A percentile compares a stretch with the other conserved stretches of the same genome.
phyloP scores from a whole-genome alignment of 805 yeast species.

The Kodamaea nitidulidarum region DNA sequence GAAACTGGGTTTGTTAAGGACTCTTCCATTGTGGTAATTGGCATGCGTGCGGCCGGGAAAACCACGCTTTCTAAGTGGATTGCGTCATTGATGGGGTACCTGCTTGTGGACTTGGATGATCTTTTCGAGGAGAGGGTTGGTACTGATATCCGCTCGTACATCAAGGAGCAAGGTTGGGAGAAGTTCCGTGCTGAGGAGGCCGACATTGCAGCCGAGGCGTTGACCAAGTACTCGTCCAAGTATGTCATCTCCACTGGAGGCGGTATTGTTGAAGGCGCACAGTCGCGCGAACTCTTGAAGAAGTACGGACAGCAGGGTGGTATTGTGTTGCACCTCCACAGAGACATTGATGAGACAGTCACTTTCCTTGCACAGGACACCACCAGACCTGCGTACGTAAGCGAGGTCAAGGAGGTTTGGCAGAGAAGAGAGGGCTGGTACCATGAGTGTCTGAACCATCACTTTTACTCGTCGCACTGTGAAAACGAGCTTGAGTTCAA shows the following conservation, averaged over 20 bases:
- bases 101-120: constrained; percentile 72
- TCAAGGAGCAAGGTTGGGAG: constrained; percentile 79
- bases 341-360: constrained; percentile 78
- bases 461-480: constrained; percentile 76
- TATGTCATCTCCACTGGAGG: constrained; percentile 92
- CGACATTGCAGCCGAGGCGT: constrained; percentile 47
- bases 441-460: constrained; percentile 71
- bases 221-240: constrained; percentile 41
- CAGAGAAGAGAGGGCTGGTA: constrained; percentile 74
- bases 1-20: background rate
- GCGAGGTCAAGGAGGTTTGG: constrained; percentile 83
- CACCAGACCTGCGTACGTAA: constrained; percentile 81
- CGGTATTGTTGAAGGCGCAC: constrained; percentile 79
- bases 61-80: constrained; percentile 80
- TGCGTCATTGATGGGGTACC: constrained; percentile 62
- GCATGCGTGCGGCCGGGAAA: constrained; percentile 98
- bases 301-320: constrained; percentile 50
- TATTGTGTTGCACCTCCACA: constrained; percentile 83
- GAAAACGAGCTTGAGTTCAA: constrained; percentile 48
- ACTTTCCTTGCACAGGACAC: constrained; percentile 71
- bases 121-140: constrained; percentile 55
- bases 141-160: constrained; percentile 53
- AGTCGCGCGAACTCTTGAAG: constrained; percentile 62
- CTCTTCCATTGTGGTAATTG: constrained; percentile 62
- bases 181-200: constrained; percentile 70